Evolutionary conservation across 495 filamentous ascomycete genomes (phyloP), one percentile per base, ranked within the genome.

Genomic region (Aspergillus mulundensis): DNA sequence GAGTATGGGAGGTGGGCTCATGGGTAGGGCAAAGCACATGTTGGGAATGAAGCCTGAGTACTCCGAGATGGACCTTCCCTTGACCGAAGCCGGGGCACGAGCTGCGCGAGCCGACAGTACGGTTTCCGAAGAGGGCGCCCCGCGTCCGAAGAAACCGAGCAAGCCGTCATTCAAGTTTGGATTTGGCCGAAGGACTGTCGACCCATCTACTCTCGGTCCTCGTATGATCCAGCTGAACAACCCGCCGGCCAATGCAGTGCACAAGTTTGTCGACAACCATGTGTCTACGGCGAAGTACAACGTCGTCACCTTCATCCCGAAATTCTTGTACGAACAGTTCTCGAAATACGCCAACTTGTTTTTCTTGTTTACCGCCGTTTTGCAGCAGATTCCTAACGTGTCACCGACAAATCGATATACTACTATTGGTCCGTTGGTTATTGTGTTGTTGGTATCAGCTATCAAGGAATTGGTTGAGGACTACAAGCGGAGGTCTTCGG

Each of bases 281-380:
- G 87, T 99, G 43, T 97, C 93, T 7, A 99, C 95, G 2, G 87
- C 95, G 61, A 99, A 99, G 69, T 99, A 99, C 81, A 99, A 97
- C 69, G 63, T 92, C 65, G 79, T 88, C 49, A 96, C 90, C n/a
- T 97, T 97, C 70, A 64, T 97, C 24, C 93, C 94, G 45, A 99
- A 99, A 71, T 99, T 99, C 76, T 77, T 99, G 19, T 95, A 91
- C 72, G 95, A 99, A 66, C 95, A 99, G 71, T 99, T 99, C 77
- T 96, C 91, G 47, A 99, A 96, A 75, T 97, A 95, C 74, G 95
- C 94, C 74, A 99, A 99, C 69, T 69, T 99, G 60, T 99, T 99
- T 79, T 99, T 99, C 86, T 84, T 99, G 65, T 97, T 99, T 71
- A 99, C 95, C 30, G 93, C 95, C 3, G 86, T 84, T 5, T 71